Percentiles rank a stretch among this genome's conserved stretches.
Conservation (phyloP, 148 eudicot species). For the Dysphania ambrosioides region DNA sequence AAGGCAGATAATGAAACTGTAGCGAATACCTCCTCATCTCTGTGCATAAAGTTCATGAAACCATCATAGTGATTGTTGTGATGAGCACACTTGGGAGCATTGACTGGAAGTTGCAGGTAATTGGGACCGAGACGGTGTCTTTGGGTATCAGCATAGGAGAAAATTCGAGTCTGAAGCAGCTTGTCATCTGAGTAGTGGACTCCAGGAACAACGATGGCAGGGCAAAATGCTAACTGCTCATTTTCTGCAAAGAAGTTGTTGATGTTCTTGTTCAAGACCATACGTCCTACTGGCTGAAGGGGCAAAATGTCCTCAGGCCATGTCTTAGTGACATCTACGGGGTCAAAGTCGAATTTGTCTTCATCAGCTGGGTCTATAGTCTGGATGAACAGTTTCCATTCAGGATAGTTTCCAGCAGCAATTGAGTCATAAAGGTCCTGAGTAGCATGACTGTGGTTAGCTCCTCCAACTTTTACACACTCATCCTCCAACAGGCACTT, state of each 20-base stretch:
- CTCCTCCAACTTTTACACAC: conserved; percentile 76
- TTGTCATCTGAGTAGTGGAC: conserved; percentile 86
- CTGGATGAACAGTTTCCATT: conserved; percentile 89
- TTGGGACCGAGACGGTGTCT: conserved; percentile 96
- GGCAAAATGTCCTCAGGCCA: conserved; percentile 97
- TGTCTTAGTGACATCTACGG: conserved; percentile 81
- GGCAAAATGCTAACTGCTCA: conserved; percentile 86
- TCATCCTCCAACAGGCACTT: conserved; percentile 77
- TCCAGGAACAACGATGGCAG: conserved; percentile 81
- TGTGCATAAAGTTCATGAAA: conserved; percentile 91
- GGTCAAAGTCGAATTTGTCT: conserved; percentile 89
- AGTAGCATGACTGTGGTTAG: conserved; percentile 95
- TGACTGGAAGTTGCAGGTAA: conserved; percentile 83
- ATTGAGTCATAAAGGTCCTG: conserved; percentile 87
- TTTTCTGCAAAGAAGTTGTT: conserved; percentile 93
- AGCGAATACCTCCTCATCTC: conserved; percentile 84
- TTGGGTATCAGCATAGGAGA: conserved; percentile 90
- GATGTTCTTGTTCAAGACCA: conserved; percentile 90
- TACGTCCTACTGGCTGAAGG: conserved; percentile 84
- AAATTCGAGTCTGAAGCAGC: conserved; percentile 78
- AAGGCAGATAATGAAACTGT: not conserved
- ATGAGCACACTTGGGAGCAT: conserved; percentile 88
- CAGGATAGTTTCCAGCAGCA: conserved; percentile 95
- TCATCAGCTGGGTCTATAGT: conserved; percentile 81
- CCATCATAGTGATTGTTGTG: conserved; percentile 97